Evolutionary conservation across 2,329 filamentous ascomycete species (phyloP).

Genomic region (Xylariaceae sp.): DNA sequence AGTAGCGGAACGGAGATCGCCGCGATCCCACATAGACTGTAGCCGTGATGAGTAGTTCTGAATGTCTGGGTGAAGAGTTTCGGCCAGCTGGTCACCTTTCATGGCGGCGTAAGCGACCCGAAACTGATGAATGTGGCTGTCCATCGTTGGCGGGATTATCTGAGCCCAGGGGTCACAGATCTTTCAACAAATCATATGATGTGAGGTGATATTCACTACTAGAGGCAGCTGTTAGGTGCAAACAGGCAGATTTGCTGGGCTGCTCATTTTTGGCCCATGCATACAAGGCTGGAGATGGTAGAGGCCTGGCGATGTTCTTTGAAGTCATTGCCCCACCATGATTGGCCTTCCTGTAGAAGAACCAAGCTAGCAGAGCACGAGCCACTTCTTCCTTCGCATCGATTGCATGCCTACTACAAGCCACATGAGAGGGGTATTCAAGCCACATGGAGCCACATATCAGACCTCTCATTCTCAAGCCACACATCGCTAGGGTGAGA

Average conservation of each 20-base stretch:
- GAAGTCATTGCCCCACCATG: constrained; percentile 6
- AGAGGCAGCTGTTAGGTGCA: not conserved
- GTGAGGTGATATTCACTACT: too few species aligned
- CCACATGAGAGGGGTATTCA: too few species aligned
- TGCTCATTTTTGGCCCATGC: constrained; percentile 1
- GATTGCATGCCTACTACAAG: too few species aligned
- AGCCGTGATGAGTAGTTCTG: constrained; percentile 63
- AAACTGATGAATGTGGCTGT: constrained; percentile 70
- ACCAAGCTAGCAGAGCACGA: too few species aligned
- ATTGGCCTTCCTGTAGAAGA: constrained; percentile 9
- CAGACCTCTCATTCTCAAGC: too few species aligned
- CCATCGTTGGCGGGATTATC: constrained; percentile 41
- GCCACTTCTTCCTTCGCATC: too few species aligned
- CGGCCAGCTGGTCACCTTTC: constrained; percentile 70
- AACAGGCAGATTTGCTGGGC: too few species aligned
- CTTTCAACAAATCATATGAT: too few species aligned
- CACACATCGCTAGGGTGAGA: constrained; percentile 24
- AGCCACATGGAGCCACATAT: too few species aligned
- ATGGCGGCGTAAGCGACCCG: constrained; percentile 58
- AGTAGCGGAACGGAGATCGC: constrained; percentile 61
- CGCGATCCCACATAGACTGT: constrained; percentile 65
- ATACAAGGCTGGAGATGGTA: not conserved
- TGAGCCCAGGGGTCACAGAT: too few species aligned
- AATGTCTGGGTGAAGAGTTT: constrained; percentile 68
- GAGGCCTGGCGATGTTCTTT: constrained; percentile 8